phyloP scores from a whole-genome alignment of 169 alveolate species.

The Plasmodium fragile region DNA sequence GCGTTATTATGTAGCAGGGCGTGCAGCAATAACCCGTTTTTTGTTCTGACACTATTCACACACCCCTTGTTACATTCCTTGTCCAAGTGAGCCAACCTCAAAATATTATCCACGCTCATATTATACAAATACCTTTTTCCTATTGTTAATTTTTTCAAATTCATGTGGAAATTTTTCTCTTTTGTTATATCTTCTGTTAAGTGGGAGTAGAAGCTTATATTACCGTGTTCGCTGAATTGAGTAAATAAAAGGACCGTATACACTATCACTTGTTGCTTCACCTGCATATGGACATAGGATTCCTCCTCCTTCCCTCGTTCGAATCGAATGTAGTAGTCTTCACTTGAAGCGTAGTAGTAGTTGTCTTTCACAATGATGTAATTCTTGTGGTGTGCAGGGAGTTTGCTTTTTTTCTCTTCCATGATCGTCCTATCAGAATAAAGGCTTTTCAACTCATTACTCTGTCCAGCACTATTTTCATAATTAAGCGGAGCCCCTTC shows the following conservation, averaged over 20 bases:
- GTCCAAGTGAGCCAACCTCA: neutral
- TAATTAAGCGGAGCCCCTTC: neutral
- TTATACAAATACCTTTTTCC: slow-evolving; percentile 11
- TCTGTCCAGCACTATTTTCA: neutral
- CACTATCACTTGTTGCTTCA: neutral
- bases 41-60: slow-evolving; percentile 3
- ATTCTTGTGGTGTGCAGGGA: slow-evolving; percentile 22
- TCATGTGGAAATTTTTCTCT: slow-evolving; percentile 18
- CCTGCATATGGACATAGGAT: neutral
- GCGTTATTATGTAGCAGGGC: slow-evolving; percentile 23
- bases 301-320: neutral
- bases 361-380: slow-evolving; percentile 46
- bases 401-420: neutral
- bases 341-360: slow-evolving; percentile 35
- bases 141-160: slow-evolving; percentile 20
- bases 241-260: slow-evolving; percentile 30
- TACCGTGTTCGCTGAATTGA: slow-evolving; percentile 22
- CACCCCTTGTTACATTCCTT: slow-evolving; percentile 3
- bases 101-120: slow-evolving; percentile 13
- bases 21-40: slow-evolving; percentile 25
- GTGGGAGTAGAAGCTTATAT: slow-evolving; percentile 35
- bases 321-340: slow-evolving; percentile 3
- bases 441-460: neutral
- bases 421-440: neutral
- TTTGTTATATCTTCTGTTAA: slow-evolving; percentile 17